phyloP scores from a whole-genome alignment of 116 monocot genomes.

The Zostera marina region DNA sequence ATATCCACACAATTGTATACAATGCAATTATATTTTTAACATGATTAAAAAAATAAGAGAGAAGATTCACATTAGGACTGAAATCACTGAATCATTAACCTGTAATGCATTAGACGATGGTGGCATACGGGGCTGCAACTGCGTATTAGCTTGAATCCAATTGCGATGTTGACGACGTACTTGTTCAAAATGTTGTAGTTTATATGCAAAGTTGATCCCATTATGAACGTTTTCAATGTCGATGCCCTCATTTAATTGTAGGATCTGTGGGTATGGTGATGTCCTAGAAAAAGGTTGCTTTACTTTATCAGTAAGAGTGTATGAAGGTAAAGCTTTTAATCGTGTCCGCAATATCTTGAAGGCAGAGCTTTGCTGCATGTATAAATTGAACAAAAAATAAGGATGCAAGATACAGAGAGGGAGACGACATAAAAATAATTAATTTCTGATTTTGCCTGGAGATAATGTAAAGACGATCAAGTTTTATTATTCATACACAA shows the following conservation, averaged over 20 bases:
- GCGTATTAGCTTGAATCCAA: constrained; percentile 17
- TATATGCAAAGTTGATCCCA: constrained; percentile 26
- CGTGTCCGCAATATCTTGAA: constrained; percentile 83
- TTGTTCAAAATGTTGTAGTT: constrained; percentile 38
- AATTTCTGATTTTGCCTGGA: no score
- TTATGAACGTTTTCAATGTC: constrained; percentile 1
- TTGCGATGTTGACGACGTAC: constrained; percentile 43
- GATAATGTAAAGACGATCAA: no score
- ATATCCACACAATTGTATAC: neutral
- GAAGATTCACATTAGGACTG: neutral
- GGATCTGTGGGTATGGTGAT: constrained; percentile 25
- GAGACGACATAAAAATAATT: no score
- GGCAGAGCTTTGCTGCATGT: constrained; percentile 84
- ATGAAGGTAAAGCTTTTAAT: constrained; percentile 58
- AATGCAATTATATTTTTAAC: neutral
- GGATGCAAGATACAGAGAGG: no score
- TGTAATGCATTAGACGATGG: constrained; percentile 21
- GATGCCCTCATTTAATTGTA: constrained; percentile 23
- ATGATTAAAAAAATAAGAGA: neutral
- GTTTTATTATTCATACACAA: no score
- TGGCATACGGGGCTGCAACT: constrained; percentile 19
- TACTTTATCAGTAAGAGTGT: constrained; percentile 16
- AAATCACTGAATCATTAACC: constrained; percentile 16
- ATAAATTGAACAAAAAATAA: neutral
- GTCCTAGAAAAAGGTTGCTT: constrained; percentile 20